Evolutionary conservation across 371 early-diverging fungal genomes (phyloP), one percentile per base, ranked within the genome.

Genomic region (Syncephalastrum contaminatum): DNA sequence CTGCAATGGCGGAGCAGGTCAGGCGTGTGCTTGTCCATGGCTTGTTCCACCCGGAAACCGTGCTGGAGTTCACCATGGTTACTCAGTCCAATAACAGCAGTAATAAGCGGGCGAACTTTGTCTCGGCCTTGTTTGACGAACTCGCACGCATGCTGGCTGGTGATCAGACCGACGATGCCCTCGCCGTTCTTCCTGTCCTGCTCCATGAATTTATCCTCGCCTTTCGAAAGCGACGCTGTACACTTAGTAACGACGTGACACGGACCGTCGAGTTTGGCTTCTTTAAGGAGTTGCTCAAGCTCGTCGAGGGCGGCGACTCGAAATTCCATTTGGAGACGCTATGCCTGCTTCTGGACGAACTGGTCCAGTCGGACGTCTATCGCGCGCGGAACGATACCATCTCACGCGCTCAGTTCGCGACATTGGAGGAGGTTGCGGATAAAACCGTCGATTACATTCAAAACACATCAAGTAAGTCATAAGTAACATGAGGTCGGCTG

Each of bases 211-310:
- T 74, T 48, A 54, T 77, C 8, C 41, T 42, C 5, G 51, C 60
- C 4, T 74, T 64, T 39, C 63, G 78, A 44, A 63, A 66, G 20
- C 72, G 70, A 39, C 62, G 76, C 16, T 60, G 56, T 2, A 59
- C 67, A 8, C 41, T 68, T 4, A 56, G 60, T 52, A 68, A 75
- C 39, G 70, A 73, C 48, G 43, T 56, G 1, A 61, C 56, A 20
- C 64, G 72, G 42, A 63, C 51, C 36, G 72, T 66, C 12, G 78
- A 77, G 48, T 74, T 74, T 48, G 75, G 73, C 1, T 63, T 77
- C 12, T 70, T 74, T 49, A 45, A 64, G 13, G 60, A 68, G 41
- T 43, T 65, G 43, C 46, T 60, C 6, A 61, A 48, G 5, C 62
- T 74, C 4, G 8, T 63, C 20, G 44, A 51, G 4, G 43, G 51